Base-by-base conservation (phyloP, 139 green algal genomes). In the Edaphochlamys debaryana region DNA sequence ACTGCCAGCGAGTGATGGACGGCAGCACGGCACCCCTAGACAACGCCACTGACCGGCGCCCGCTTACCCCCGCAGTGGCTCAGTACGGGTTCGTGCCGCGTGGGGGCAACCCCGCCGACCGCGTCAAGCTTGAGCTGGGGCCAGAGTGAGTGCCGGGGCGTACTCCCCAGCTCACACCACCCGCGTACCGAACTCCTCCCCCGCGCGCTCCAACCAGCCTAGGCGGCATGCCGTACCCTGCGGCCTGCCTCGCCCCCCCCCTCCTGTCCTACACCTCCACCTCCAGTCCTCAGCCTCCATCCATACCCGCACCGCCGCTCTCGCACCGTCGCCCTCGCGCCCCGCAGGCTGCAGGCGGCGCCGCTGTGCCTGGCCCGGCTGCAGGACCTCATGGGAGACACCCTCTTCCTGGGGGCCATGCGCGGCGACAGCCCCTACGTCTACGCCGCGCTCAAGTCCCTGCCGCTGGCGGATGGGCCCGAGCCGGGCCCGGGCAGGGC, bases 21-120 rank as follows among this genome's bases (percentile, higher is more conserved):
- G n/a, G n/a, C n/a, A n/a, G n/a, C n/a, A n/a, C n/a, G n/a, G n/a
- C n/a, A n/a, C n/a, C n/a, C n/a, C n/a, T n/a, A n/a, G n/a, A n/a
- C n/a, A n/a, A n/a, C n/a, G n/a, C n/a, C n/a, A n/a, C n/a, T n/a
- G n/a, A n/a, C n/a, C n/a, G n/a, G n/a, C n/a, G n/a, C n/a, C n/a
- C n/a, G n/a, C n/a, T n/a, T n/a, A n/a, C n/a, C n/a, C n/a, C n/a
- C n/a, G n/a, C n/a, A n/a, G n/a, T n/a, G 88, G 87, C 89, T 17
- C 90, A 91, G 79, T 95, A 95, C 72, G 92, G 92, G 23, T 95
- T 95, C 75, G 88, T 93, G 0, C 84, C 82, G 4, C 17, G 4
- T 0, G 74, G 58, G 0, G 90, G 86, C 52, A 94, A 94, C 80
- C 72, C 76, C 0, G 87, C 73, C 2, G 91, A 94, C 69, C 85